A percentile compares a stretch with the other conserved stretches of the same genome.
These are phyloP conservation scores for Kazachstania bromeliacearum DNA, from an alignment of 805 yeast species.

Conservation along the genomic window DNA sequence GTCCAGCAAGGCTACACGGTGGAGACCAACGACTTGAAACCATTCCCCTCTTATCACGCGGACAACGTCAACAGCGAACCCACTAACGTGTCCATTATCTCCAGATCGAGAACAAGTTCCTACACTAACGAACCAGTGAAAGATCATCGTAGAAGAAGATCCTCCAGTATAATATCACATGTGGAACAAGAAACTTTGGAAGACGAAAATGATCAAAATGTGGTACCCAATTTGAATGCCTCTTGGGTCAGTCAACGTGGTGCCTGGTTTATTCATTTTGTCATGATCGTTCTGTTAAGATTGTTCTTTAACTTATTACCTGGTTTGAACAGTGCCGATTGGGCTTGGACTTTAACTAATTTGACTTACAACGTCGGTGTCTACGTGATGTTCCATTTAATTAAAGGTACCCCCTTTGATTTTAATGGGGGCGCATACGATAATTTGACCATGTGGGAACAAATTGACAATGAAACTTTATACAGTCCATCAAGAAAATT, in stretches of 20 bases:
- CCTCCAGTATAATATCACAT: conserved; percentile 84
- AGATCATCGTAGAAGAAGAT: conserved; percentile 52
- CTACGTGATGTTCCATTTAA: conserved; percentile 91
- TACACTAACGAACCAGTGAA: conserved; percentile 25
- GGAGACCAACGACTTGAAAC: conserved; percentile 13
- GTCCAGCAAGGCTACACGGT: background rate
- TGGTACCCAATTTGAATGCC: conserved; percentile 85
- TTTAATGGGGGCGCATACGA: conserved; percentile 95
- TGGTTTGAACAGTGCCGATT: conserved; percentile 58
- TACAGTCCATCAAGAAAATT: conserved; percentile 95
- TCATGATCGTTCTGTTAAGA: conserved; percentile 65
- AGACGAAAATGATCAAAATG: conserved; percentile 82
- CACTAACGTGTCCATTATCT: background rate
- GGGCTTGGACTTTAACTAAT: conserved; percentile 92
- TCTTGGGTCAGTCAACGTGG: conserved; percentile 95
- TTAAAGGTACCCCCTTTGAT: conserved; percentile 95
- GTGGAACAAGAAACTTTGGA: conserved; percentile 89
- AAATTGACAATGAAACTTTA: conserved; percentile 87
- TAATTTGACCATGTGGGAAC: conserved; percentile 97
- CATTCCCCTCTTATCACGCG: conserved; percentile 23
- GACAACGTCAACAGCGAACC: background rate
- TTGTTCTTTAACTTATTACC: conserved; percentile 72
- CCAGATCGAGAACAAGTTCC: conserved; percentile 5
- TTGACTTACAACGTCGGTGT: conserved; percentile 84
- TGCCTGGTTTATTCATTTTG: conserved; percentile 91